Evolutionary conservation across 2,329 filamentous ascomycete genomes (phyloP), one percentile per base, ranked within the genome.

Genomic region (Penicillium sclerotiorum): DNA sequence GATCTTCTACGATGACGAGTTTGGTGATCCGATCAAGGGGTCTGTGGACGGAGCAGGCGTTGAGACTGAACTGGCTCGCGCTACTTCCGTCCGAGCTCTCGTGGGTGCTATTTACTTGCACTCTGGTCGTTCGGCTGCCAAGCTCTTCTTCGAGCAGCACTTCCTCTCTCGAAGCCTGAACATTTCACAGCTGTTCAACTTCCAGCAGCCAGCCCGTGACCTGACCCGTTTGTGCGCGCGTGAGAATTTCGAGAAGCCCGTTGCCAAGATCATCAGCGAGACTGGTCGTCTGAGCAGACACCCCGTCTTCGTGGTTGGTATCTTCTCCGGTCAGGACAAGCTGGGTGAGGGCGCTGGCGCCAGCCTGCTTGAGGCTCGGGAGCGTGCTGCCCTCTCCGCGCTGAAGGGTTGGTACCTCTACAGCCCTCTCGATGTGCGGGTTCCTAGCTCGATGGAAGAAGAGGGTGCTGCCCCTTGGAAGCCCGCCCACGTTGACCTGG

Each of bases 331-430:
- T 44, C 79, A 80, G 53, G 92, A 99, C 69, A 93, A 94, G 80
- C 79, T 99, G 35, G 94, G 93, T 48, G 93, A 99, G 76, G 94
- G 86, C n/a, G 81, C 86, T 17, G 94, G 89, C 20, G 77, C 87
- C 41, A 92, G 83, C 71, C 77, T 97, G 49, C 80, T 90, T 58
- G 83, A 90, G 63, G 93, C 89, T 25, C 84, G 90, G 56, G 80
- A 83, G 56, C 83, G 89, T 69, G 94, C 94, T 17, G 85, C 89
- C 30, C 92, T 95, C 64, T 86, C 88, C 56, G 86, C 91, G 15
- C 78, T 99, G 66, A 95, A 96, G 79, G 81, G 87, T 5, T 99
- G 94, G 94, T 99, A 99, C 73, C 78, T 99, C 45, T 99, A 99
- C 77, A 92, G 86, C 69, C 93, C 94, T 1, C 66, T 81, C 60